These are phyloP conservation scores for Pochonia chlamydosporia DNA, from an alignment of 2,329 filamentous ascomycete species.

Conservation along the genomic window DNA sequence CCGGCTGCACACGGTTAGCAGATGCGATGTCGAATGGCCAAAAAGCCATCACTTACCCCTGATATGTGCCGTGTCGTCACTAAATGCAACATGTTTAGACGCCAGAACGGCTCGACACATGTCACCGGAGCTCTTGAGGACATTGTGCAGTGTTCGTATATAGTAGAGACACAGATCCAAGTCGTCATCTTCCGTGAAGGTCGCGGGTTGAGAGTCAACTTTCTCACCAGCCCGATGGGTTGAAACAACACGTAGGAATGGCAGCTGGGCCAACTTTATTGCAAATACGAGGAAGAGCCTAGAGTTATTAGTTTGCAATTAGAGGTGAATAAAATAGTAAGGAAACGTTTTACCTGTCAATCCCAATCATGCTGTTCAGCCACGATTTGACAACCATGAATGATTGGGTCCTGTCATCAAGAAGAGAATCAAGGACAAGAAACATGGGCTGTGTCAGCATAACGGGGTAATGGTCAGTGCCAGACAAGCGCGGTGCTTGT, in stretches of 20 bases:
- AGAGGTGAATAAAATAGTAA: not conserved
- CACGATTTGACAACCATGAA: slow-evolving; percentile 75
- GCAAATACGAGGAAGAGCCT: slow-evolving; percentile 59
- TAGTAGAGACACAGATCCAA: slow-evolving; percentile 75
- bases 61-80: slow-evolving; percentile 26
- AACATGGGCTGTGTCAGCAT: slow-evolving; percentile 79
- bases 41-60: slow-evolving; percentile 40
- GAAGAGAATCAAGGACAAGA: slow-evolving; percentile 71
- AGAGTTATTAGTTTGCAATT: slow-evolving; percentile 3
- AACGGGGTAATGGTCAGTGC: slow-evolving; percentile 59
- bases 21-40: too few relatives aligned
- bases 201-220: slow-evolving; percentile 10
- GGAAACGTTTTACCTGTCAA: slow-evolving; percentile 49
- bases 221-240: slow-evolving; percentile 10
- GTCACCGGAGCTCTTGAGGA: slow-evolving; percentile 61
- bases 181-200: slow-evolving; percentile 55
- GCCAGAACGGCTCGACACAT: slow-evolving; percentile 66
- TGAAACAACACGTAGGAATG: slow-evolving; percentile 35
- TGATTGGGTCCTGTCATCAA: slow-evolving; percentile 65
- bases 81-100: slow-evolving; percentile 41
- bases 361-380: slow-evolving; percentile 62
- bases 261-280: slow-evolving; percentile 49
- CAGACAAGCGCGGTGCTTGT: slow-evolving; percentile 39
- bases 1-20: slow-evolving; percentile 33
- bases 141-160: slow-evolving; percentile 65